These are phyloP conservation scores for Hexamita inflata DNA, from an alignment of 208 protist species.

Conservation along the genomic window DNA sequence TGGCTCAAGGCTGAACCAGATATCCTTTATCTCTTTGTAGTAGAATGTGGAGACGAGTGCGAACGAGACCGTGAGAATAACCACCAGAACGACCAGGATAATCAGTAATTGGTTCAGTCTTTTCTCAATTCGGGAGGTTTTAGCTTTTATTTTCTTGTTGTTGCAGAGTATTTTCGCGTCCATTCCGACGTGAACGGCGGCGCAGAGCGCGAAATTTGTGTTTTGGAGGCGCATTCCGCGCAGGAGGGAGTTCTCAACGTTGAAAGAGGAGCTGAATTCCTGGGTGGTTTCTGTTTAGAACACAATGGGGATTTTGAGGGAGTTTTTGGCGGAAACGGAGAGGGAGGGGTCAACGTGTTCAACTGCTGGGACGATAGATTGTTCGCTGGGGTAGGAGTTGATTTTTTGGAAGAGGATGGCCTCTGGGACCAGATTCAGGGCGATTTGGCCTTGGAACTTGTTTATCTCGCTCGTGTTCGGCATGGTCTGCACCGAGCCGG, in stretches of 20 bases:
- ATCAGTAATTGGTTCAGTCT: background rate
- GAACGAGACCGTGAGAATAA: background rate
- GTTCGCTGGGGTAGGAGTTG: too few species aligned
- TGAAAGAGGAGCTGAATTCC: constrained; percentile 9
- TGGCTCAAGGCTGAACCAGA: too few species aligned
- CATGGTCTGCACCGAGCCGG: too few species aligned
- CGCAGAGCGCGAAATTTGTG: background rate
- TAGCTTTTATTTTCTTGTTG: background rate
- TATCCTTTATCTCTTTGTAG: too few species aligned
- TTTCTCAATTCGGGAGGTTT: background rate
- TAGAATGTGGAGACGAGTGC: background rate
- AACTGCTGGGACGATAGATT: too few species aligned
- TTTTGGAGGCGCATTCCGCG: background rate
- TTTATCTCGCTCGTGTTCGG: too few species aligned
- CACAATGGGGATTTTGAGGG: background rate
- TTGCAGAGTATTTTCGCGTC: background rate
- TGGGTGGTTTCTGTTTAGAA: background rate
- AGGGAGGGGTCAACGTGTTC: too few species aligned
- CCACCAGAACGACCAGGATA: background rate
- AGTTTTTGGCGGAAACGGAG: too few species aligned
- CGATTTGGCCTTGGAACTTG: too few species aligned
- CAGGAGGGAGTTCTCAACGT: background rate
- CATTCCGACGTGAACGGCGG: background rate
- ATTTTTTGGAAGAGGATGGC: too few species aligned
- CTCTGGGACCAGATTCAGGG: too few species aligned